Evolutionary conservation across 225 moss, liverwort and hornwort species (phyloP).

Genomic region (Marchantia paleacea): DNA sequence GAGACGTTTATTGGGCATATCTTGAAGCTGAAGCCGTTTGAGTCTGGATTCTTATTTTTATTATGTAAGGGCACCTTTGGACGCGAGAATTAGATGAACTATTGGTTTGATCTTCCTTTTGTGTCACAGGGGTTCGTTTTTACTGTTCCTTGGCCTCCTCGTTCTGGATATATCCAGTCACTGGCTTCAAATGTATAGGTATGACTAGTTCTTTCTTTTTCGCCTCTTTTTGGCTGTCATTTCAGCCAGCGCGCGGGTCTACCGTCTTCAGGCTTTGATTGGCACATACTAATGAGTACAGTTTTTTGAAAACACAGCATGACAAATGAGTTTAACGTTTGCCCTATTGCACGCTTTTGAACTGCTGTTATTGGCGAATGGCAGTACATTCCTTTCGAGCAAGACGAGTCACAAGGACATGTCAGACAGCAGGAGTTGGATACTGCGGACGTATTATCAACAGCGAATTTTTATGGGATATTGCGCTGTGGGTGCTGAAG

Average conservation of each 20-base stretch:
- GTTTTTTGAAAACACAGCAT: not conserved
- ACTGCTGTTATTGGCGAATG: slow-evolving; percentile 18
- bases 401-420: slow-evolving; percentile 95
- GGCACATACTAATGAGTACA: not conserved
- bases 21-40: not conserved
- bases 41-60: too few relatives aligned
- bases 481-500: slow-evolving; percentile 87
- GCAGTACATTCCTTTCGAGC: slow-evolving; percentile 82
- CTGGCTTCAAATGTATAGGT: slow-evolving; percentile 99
- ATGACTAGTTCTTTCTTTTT: not conserved
- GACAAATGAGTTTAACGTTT: too few relatives aligned
- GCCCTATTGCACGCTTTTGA: not conserved
- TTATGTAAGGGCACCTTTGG: not conserved
- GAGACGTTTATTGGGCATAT: not conserved
- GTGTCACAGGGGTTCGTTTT: slow-evolving; percentile 34
- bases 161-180: slow-evolving; percentile 93
- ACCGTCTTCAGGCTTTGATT: not conserved
- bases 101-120: not conserved
- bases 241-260: too few relatives aligned
- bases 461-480: slow-evolving; percentile 93
- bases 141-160: slow-evolving; percentile 75
- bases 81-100: not conserved
- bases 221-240: too few relatives aligned
- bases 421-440: slow-evolving; percentile 82
- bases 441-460: slow-evolving; percentile 79